phyloP scores from a whole-genome alignment of 1,284 basidiomycete genomes.

The Microbotryum scabiosae region DNA sequence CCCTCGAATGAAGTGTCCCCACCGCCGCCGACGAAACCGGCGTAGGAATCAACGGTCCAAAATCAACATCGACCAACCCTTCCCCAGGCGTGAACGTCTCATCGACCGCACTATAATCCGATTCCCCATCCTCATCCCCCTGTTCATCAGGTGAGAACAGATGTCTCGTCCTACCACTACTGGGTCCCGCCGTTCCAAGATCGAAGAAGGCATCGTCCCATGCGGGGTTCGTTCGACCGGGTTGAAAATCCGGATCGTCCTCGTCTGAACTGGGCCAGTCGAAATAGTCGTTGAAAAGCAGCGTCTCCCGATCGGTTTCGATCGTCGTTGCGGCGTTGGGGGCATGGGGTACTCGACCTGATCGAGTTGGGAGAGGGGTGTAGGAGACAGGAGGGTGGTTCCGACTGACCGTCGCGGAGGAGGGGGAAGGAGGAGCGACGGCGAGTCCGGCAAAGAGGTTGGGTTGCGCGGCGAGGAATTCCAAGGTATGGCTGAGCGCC shows the following conservation, averaged over 20 bases:
- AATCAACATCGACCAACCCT: not conserved
- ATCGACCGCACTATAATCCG: not conserved
- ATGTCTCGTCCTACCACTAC: not conserved
- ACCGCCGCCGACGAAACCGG: not conserved
- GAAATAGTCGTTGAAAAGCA: slow-evolving; percentile 29
- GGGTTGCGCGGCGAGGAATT: too few relatives aligned
- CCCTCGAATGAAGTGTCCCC: not conserved
- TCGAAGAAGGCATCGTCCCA: not conserved
- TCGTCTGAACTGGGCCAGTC: slow-evolving; percentile 21
- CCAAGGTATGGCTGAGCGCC: too few relatives aligned
- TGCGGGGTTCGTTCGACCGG: not conserved
- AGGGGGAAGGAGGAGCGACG: too few relatives aligned
- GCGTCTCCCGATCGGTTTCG: slow-evolving; percentile 13
- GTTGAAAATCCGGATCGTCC: slow-evolving; percentile 22
- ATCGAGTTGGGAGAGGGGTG: slow-evolving; percentile 15
- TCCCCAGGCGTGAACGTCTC: not conserved
- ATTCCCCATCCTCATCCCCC: not conserved
- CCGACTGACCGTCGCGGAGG: too few relatives aligned
- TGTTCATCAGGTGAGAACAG: not conserved
- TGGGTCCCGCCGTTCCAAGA: not conserved
- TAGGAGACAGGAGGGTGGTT: not conserved
- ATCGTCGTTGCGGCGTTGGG: not conserved
- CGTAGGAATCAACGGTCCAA: not conserved
- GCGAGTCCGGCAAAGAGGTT: too few relatives aligned
- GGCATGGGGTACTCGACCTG: slow-evolving; percentile 14